phyloP scores from a whole-genome alignment of 208 protist genomes.

The Leishmania aethiopica region DNA sequence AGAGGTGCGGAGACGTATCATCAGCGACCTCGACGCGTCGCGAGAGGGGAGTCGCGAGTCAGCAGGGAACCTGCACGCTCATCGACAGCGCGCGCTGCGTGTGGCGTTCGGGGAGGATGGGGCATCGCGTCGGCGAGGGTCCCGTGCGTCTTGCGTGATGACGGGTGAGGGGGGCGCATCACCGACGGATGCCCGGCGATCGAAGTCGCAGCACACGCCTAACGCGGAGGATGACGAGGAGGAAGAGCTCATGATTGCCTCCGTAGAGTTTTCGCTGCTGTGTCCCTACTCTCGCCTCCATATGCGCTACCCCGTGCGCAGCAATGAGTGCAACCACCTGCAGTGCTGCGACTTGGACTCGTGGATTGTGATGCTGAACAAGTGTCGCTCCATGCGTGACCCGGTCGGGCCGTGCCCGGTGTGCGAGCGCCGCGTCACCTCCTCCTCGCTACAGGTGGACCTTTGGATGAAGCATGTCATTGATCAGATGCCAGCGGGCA shows the following conservation, averaged over 20 bases:
- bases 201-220: conserved; percentile 12
- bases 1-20: conserved; percentile 54
- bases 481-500: conserved; percentile 74
- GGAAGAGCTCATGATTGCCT: conserved; percentile 73
- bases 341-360: conserved; percentile 93
- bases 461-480: conserved; percentile 79
- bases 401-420: conserved; percentile 84
- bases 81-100: conserved; percentile 61
- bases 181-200: background rate
- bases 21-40: conserved; percentile 48
- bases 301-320: conserved; percentile 72
- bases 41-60: conserved; percentile 24
- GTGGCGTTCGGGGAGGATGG: conserved; percentile 66
- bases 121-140: conserved; percentile 8
- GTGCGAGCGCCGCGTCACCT: conserved; percentile 75
- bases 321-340: conserved; percentile 77
- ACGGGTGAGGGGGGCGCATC: conserved; percentile 2
- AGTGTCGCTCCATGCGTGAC: conserved; percentile 83
- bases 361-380: conserved; percentile 83
- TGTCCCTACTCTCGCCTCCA: conserved; percentile 85
- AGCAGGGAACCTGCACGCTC: conserved; percentile 37
- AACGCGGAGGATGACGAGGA: conserved; percentile 27
- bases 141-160: background rate
- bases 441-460: conserved; percentile 84
- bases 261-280: conserved; percentile 85